A percentile compares a stretch with the other conserved stretches of the same genome.
These are phyloP conservation scores for Russula olivacea DNA, from an alignment of 768 basidiomycete genomes.

Conservation along the genomic window DNA sequence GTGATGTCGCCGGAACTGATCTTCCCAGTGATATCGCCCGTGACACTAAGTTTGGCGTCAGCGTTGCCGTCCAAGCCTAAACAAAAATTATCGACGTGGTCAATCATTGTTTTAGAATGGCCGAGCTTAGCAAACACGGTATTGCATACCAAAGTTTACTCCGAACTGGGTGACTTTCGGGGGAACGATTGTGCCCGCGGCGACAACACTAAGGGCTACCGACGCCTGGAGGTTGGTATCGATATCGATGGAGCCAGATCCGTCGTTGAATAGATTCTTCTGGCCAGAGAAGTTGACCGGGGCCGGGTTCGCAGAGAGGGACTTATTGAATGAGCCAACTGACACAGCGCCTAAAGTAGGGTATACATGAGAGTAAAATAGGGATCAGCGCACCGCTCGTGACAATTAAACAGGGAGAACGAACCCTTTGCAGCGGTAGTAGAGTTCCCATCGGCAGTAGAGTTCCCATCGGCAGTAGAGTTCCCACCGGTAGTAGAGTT, in stretches of 20 bases:
- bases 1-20: background rate
- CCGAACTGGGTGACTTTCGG: constrained; percentile 12
- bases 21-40: background rate
- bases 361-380: background rate
- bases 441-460: too few relatives aligned
- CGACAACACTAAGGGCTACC: constrained; percentile 7
- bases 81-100: constrained; percentile 25
- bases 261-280: background rate
- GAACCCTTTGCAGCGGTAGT: background rate
- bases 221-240: background rate
- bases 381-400: background rate
- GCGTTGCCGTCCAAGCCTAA: background rate
- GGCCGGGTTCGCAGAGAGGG: background rate
- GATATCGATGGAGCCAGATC: constrained; percentile 6
- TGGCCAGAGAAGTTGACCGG: background rate
- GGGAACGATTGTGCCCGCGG: constrained; percentile 14
- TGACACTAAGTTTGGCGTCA: background rate
- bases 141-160: constrained; percentile 6
- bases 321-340: background rate
- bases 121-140: background rate
- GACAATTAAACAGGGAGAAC: background rate
- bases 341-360: background rate
- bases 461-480: too few relatives aligned
- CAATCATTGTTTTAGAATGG: background rate
- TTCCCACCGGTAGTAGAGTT: too few relatives aligned